A percentile compares a stretch with the other conserved stretches of the same genome.
These are phyloP conservation scores for Penstemon eatonii DNA, from an alignment of 257 asterid species.

Conservation along the genomic window DNA sequence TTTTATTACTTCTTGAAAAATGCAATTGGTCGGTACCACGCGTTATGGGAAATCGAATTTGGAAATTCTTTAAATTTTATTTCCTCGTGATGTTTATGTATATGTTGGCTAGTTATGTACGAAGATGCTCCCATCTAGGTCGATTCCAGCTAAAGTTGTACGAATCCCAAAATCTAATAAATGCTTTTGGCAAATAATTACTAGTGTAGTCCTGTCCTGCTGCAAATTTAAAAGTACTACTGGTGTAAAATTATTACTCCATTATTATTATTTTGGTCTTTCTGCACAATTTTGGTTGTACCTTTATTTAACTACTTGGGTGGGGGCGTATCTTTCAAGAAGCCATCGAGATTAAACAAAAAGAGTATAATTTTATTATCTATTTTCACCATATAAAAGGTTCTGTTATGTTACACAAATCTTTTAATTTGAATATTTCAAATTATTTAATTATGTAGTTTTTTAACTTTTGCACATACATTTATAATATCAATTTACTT, in stretches of 20 bases:
- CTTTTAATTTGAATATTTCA: too few relatives aligned
- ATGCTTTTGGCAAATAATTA: neutral
- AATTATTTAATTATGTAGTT: too few relatives aligned
- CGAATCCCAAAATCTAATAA: neutral
- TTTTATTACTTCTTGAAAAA: neutral
- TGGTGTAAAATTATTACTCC: conserved; percentile 1
- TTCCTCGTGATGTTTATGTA: neutral
- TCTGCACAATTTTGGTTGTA: neutral
- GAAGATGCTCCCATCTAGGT: conserved; percentile 22
- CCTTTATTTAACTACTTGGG: neutral
- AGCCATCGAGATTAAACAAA: neutral
- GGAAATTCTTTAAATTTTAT: neutral
- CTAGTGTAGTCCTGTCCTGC: too few relatives aligned
- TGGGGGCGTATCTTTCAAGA: neutral
- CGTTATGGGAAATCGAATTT: conserved; percentile 32
- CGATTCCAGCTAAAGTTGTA: neutral
- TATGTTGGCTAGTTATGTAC: conserved; percentile 1
- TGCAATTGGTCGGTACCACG: conserved; percentile 24
- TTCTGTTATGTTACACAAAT: too few relatives aligned
- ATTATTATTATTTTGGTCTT: neutral
- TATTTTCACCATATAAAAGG: too few relatives aligned
- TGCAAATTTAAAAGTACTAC: neutral
- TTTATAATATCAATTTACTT: too few relatives aligned
- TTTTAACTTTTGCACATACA: too few relatives aligned
- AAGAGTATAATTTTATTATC: neutral